Evolutionary conservation across 352 stramenopile species (phyloP), one percentile per base, ranked within the genome.

Genomic region (Plasmopara viticola): DNA sequence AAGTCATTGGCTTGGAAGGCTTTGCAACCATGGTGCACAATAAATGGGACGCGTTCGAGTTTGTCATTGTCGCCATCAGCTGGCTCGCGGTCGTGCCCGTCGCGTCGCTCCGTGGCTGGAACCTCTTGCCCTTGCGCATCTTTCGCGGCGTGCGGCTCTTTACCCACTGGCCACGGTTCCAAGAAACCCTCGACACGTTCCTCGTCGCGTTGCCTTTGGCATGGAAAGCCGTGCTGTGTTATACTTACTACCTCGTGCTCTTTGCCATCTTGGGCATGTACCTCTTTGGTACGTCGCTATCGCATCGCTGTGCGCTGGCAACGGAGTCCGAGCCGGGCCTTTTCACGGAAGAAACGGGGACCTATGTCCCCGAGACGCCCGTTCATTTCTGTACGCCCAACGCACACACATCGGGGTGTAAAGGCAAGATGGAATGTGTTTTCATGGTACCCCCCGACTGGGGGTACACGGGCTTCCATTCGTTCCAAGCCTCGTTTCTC

Each of bases 211-310:
- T 94, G 18, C 83, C 80, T 0, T 89, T 91, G 78, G 80, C 78
- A 4, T 63, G 47, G 0, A 89, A 89, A 37, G 78, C 83, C 7
- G 57, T 90, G 17, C 63, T 90, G 0, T 91, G 80, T 53, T 94
- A 90, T 51, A 79, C 70, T 47, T 94, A 94, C 62, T 94, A 91
- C 47, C 66, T 94, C 7, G 87, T 91, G 51, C 58, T 94, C 20
- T 94, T 94, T 46, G 80, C 80, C 8, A 88, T 91, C 33, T 62
- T 94, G 13, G 80, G 81, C 2, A 90, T 94, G 80, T 94, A 94
- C 56, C 60, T 94, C 2, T 94, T 94, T 64, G 84, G 86, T 48
- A 79, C 91, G 47, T 86, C 81, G 4, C 59, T 94, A 6, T 85
- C 82, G 18, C 67, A 90, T 58, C 76, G 81, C 7, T 94, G 83